Percentiles rank a stretch among this genome's conserved stretches.
phyloP scores from a whole-genome alignment of 2,329 filamentous ascomycete species.

The Venturiaceae sp. region DNA sequence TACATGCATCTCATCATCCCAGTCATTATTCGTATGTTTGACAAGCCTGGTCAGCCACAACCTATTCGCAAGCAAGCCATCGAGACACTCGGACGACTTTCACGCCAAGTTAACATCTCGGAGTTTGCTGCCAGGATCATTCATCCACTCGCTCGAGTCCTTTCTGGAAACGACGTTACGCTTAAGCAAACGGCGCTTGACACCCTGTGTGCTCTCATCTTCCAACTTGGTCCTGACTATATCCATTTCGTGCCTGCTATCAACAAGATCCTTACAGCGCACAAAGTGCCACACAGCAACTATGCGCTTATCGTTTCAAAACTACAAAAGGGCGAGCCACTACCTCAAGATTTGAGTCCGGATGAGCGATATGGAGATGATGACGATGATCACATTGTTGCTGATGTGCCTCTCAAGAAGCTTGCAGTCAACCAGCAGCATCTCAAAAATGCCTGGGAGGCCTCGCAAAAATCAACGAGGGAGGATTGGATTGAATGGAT shows the following conservation, averaged over 20 bases:
- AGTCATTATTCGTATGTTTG: conserved; percentile 88
- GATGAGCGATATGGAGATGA: conserved; percentile 71
- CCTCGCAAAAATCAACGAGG: conserved; percentile 89
- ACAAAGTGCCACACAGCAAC: conserved; percentile 80
- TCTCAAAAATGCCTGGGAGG: conserved; percentile 94
- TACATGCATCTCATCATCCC: conserved; percentile 99
- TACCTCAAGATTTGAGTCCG: conserved; percentile 91
- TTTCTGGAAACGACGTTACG: conserved; percentile 61
- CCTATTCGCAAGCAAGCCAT: conserved; percentile 81
- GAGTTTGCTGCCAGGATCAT: conserved; percentile 96
- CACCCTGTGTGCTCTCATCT: conserved; percentile 88
- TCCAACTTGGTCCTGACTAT: conserved; percentile 92
- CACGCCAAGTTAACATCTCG: conserved; percentile 91
- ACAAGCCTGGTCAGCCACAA: conserved; percentile 72
- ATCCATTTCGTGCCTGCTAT: conserved; percentile 89
- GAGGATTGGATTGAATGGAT: conserved; percentile 99
- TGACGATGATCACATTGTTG: conserved; percentile 68
- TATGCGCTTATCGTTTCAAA: conserved; percentile 90
- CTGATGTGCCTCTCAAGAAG: conserved; percentile 85
- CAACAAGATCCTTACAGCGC: conserved; percentile 68
- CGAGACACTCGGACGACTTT: conserved; percentile 88
- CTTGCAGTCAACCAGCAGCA: conserved; percentile 96
- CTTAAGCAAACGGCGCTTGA: conserved; percentile 80
- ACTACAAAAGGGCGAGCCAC: conserved; percentile 82
- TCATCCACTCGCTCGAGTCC: conserved; percentile 77